phyloP scores from a whole-genome alignment of 306 rosid genomes.

The Amphicarpaea edgeworthii region DNA sequence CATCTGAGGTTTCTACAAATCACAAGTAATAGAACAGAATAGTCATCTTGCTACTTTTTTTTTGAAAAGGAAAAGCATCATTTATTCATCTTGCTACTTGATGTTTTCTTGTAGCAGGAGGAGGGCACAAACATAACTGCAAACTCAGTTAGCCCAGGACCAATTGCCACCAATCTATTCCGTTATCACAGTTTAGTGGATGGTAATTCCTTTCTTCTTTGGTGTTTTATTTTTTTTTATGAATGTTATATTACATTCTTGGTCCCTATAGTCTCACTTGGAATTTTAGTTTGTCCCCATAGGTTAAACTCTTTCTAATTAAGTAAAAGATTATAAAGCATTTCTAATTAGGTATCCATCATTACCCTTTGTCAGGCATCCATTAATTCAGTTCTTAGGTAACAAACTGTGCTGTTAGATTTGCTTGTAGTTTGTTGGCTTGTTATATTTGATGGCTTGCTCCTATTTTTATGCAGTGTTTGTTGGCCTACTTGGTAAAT shows the following conservation, averaged over 20 bases:
- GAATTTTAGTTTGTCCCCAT: background rate
- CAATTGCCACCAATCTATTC: slow-evolving; percentile 59
- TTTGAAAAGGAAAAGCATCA: background rate
- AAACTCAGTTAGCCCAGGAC: slow-evolving; percentile 68
- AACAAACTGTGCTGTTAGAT: background rate
- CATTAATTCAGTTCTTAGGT: background rate
- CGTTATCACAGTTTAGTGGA: slow-evolving; percentile 50
- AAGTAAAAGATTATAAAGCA: background rate
- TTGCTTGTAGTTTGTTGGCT: background rate
- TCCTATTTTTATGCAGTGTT: slow-evolving; percentile 47
- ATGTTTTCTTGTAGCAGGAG: slow-evolving; percentile 48
- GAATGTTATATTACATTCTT: background rate
- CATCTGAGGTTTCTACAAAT: slow-evolving; percentile 5
- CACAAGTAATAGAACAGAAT: too few species aligned
- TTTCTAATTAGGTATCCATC: background rate
- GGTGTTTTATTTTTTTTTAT: background rate
- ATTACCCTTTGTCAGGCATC: background rate
- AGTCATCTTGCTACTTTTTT: background rate
- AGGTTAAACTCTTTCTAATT: background rate
- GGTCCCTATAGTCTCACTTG: background rate
- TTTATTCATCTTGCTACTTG: slow-evolving; percentile 14
- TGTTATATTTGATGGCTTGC: slow-evolving; percentile 20
- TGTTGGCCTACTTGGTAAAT: slow-evolving; percentile 51
- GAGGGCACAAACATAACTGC: slow-evolving; percentile 61
- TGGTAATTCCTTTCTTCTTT: slow-evolving; percentile 46